Evolutionary conservation across 129 eudicot genomes (phyloP), one percentile per base, ranked within the genome.

Genomic region (Smallanthus sonchifolius): DNA sequence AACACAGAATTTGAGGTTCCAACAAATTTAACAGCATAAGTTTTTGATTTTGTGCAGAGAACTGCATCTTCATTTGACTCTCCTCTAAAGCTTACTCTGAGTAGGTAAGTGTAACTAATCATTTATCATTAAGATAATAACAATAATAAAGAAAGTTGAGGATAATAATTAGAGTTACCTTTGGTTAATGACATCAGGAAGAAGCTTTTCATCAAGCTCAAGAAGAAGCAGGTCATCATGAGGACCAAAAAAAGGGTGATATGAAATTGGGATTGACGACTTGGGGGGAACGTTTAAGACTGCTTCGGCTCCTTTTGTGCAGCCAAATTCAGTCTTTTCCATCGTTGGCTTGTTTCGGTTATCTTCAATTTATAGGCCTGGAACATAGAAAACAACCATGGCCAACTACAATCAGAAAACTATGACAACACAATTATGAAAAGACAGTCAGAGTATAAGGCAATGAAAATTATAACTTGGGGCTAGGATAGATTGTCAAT

Each of bases 1-100:
- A 90, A 85, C 38, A 88, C 90, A 2, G 98, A 94, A 81, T 94
- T 94, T 65, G 98, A 94, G 49, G 92, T 94, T 35, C 98, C 98
- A 39, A 94, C 97, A 67, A 86, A 94, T 57, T 94, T 94, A 55
- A 94, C 73, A 1, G 96, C 88, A 51, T 86, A 93, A 54, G 98
- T 93, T 86, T 88, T 93, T 36, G 97, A 87, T 37, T 60, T 71
- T 56, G 98, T 90, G 77, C 98, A 94, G n/a, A 94, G 85, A 79
- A 94, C 98, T 69, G 93, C 96, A 63, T 94, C 97, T 77, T 94
- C 98, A 74, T 86, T 89, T 4, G 86, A 90, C 65, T 94, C 91
- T 65, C 98, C 98, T 71, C 98, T 85, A 57, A 91, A 76, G 67
- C 96, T 84, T 56, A 88, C 89, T 73, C 97, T 93, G 71, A 49